phyloP scores from a whole-genome alignment of 331 rosid species.

The Rhamnella rubrinervis region DNA sequence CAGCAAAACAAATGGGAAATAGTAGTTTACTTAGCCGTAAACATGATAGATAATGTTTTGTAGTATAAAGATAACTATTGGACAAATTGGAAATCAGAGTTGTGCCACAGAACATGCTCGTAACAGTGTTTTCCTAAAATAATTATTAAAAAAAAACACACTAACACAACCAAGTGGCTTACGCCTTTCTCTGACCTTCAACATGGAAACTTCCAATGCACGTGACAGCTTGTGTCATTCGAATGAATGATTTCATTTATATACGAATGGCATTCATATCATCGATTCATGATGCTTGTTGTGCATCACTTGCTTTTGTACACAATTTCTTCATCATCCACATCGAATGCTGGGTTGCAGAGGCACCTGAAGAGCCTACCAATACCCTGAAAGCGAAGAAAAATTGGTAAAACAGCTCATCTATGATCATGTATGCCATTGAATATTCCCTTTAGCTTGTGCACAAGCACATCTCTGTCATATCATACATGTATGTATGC shows the following conservation, averaged over 20 bases:
- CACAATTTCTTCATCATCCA: constrained; percentile 88
- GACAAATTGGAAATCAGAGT: constrained; percentile 3
- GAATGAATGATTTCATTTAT: too few species aligned
- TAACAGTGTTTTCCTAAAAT: not conserved
- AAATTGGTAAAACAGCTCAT: not conserved
- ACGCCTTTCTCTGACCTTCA: constrained; percentile 10
- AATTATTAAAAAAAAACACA: constrained; percentile 18
- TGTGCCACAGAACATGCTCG: not conserved
- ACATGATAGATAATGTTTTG: not conserved
- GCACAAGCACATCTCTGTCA: too few species aligned
- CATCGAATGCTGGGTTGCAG: constrained; percentile 96
- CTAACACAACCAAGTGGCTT: constrained; percentile 18
- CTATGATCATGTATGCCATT: too few species aligned
- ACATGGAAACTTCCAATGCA: not conserved
- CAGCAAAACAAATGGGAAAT: too few species aligned
- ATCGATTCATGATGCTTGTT: too few species aligned
- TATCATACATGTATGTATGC: too few species aligned
- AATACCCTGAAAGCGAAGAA: constrained; percentile 50
- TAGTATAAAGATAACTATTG: not conserved
- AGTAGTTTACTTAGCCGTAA: too few species aligned
- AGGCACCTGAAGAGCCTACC: constrained; percentile 97
- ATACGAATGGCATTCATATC: too few species aligned
- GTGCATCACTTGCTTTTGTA: constrained; percentile 45
- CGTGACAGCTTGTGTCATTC: not conserved
- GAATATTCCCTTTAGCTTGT: too few species aligned